Evolutionary conservation across 1,139 yeast genomes (phyloP), one percentile per base, ranked within the genome.

Genomic region (Casaregolazyma lundiana): DNA sequence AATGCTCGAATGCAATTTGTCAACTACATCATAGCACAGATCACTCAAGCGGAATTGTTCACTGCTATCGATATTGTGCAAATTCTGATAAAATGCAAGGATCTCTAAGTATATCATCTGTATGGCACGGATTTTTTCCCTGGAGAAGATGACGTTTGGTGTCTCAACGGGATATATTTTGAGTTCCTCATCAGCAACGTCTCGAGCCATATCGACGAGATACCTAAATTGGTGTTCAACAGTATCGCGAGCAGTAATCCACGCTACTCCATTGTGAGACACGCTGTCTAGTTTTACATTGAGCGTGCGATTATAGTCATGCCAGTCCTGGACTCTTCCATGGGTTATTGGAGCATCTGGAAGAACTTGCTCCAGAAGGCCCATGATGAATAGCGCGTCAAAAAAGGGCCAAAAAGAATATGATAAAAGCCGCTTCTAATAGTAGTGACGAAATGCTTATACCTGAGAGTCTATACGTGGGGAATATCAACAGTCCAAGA

Each of bases 221-320:
- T 40, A 64, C 63, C 3, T 62, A 53, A 35, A 57, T 53, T 13
- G 54, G 52, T 35, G 43, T 26, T 39, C 41, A 20, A 56, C 53
- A 11, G 56, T 52, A n/a, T 64, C 60, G 26, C 60, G 60, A 26
- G 65, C 62, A 2, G 69, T 60, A 18, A 73, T 62, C 59, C 69
- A 71, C 16, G 73, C 69, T 51, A 66, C 64, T 20, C 73, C 71
- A 38, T 68, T 70, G 15, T 64, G 59, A 3, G 69, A 59, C 15
- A 69, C 61, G 2, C 77, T 73, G 44, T 67, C 68, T 41, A 74
- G 49, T 46, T 65, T 63, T 50, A 73, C 75, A 41, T 69, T 69
- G 35, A 77, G 53, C 6, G 67, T 61, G 45, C 75, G 58, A 4
- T 71, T 64, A 20, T 64, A 50, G 41, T 64, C 50, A 36, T 54